These are phyloP conservation scores for Wallacemonas sp. DNA, from an alignment of 208 protist genomes.

Conservation along the genomic window DNA sequence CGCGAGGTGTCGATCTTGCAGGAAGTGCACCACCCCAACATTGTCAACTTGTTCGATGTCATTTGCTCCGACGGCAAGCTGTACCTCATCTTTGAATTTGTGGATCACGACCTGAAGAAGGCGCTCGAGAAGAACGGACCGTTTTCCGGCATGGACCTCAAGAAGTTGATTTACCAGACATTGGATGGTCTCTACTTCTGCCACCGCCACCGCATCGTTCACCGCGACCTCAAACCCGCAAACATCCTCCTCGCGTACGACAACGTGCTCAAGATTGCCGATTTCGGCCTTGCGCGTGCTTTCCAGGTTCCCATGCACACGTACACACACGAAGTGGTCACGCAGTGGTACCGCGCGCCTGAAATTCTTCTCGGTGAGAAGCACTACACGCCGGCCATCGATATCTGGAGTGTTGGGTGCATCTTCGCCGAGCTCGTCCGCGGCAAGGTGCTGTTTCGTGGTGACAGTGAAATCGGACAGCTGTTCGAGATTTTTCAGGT, in stretches of 20 bases:
- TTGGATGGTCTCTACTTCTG: slow-evolving; percentile 93
- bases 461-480: slow-evolving; percentile 97
- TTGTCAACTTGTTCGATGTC: slow-evolving; percentile 93
- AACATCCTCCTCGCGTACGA: slow-evolving; percentile 93
- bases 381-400: slow-evolving; percentile 99
- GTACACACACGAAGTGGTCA: slow-evolving; percentile 99
- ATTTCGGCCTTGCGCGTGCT: slow-evolving; percentile 97
- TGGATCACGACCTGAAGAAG: slow-evolving; percentile 97
- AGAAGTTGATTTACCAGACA: slow-evolving; percentile 90
- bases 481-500: slow-evolving; percentile 98
- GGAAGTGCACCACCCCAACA: slow-evolving; percentile 97
- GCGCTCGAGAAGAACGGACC: slow-evolving; percentile 90
- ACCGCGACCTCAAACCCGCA: slow-evolving; percentile 96
- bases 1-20: slow-evolving; percentile 98
- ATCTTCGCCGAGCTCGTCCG: slow-evolving; percentile 99
- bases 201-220: slow-evolving; percentile 93
- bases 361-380: slow-evolving; percentile 99
- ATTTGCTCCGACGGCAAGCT: slow-evolving; percentile 89
- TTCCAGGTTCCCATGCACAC: slow-evolving; percentile 98
- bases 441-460: slow-evolving; percentile 97
- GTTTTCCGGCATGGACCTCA: slow-evolving; percentile 77
- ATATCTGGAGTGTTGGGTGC: slow-evolving; percentile 99
- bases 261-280: slow-evolving; percentile 89
- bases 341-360: slow-evolving; percentile 99
- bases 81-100: slow-evolving; percentile 92